Base-by-base conservation (phyloP, 768 basidiomycete species). In the Russula compacta region DNA sequence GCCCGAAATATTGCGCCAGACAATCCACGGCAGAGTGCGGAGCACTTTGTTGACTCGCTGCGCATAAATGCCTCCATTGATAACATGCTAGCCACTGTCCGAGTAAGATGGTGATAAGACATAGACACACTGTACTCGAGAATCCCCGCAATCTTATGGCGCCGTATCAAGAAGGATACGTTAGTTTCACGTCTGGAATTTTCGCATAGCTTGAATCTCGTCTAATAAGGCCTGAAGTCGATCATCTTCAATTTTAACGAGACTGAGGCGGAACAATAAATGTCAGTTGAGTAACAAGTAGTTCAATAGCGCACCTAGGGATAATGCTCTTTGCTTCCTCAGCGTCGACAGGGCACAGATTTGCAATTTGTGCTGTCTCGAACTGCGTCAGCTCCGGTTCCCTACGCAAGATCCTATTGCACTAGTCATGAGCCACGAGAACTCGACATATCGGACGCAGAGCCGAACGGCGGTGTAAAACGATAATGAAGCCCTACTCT, bases 321-420 rank as follows among this genome's bases (percentile, higher is more conserved):
- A 95, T 77, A 56, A 93, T 81, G 68, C 92, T 92, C 76, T 93
- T 95, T 32, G 92, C 88, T 72, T 95, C 94, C 66, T 95, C 93
- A 4, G 89, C 81, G 60, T 85, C 84, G 43, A 85, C 89, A 14
- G 93, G 93, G 69, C 90, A 92, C 57, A 95, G 73, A 68, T 95
- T 95, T 15, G 91, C 91, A 56, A 95, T 89, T 70, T 95, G 93
- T 2, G 92, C 92, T 4, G 89, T 89, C 76, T 95, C 93, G 66
- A 94, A 95, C 68, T 90, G 89, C 2, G 91, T 91, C 42, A 95
- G 71, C 2, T 83, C 83, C 0, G 85, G 82, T 68, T 93, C 90
- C 65, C 90, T 78, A 53, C 87, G 81, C 7, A 95, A 74, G 1
- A 88, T 89, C 69, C 91, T 92, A 64, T 33, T 43, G n/a, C 64